Evolutionary conservation across 2,329 filamentous ascomycete species (phyloP), one percentile per base, ranked within the genome.

Genomic region (Apiospora rasikravindrae): DNA sequence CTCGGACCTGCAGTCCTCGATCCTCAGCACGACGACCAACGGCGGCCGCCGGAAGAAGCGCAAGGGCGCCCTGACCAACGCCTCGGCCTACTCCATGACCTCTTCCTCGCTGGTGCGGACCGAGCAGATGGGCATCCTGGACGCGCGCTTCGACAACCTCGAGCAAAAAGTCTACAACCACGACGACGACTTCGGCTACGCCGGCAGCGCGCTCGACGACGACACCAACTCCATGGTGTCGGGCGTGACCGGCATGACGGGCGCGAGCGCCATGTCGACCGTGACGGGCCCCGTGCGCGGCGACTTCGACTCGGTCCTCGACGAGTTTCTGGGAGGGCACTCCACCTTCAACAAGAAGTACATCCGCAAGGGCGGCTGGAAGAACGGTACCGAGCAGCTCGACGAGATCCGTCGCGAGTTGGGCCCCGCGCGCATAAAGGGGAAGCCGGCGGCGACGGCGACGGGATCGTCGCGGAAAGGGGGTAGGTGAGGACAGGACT

Each of bases 21-120:
- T 92, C 76, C 89, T 93, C 84, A 95, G 92, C 1, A 91, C 92
- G 0, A 95, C 93, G 2, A 92, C 93, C 1, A 93, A 92, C 74
- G 94, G 93, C 47, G 94, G 94, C 16, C 90, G 94, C 70, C 89
- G 88, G 74, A 98, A 98, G 91, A 98, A 98, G 89, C 91, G 96
- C 80, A 98, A 98, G 86, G 96, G 95, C 66, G 96, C 96, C 2
- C 84, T 97, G 81, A 98, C 96, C 4, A 94, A 93, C 75, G 92
- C 93, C 0, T 96, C 95, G 0, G 91, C 89, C 72, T 97, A 96
- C 83, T 96, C 93, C 70, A 98, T 98, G 95, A 95, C 93, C 0
- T 97, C 94, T 0, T 97, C 95, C 0, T 93, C 94, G 0, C 86
- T 98, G 24, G 91, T 94, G 69, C 91, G 96, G 71, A 99, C 95